These are phyloP conservation scores for Rhynchosporium graminicola DNA, from an alignment of 2,329 filamentous ascomycete species.

Conservation along the genomic window DNA sequence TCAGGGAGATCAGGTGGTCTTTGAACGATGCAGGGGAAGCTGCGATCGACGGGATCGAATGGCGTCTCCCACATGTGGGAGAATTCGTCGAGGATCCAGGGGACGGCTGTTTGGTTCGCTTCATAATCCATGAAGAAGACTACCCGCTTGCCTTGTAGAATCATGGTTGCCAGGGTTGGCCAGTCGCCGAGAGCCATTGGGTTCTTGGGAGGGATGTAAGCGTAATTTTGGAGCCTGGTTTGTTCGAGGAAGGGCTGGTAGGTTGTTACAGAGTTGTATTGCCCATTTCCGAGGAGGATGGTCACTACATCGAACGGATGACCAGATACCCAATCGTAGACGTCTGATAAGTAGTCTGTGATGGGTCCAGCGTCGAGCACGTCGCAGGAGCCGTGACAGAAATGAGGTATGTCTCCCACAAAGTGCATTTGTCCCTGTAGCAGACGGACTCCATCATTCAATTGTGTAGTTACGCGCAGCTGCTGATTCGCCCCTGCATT, in stretches of 20 bases:
- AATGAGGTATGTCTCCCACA: slow-evolving; percentile 64
- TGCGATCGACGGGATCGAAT: slow-evolving; percentile 58
- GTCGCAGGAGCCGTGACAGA: slow-evolving; percentile 84
- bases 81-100: slow-evolving; percentile 88
- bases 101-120: slow-evolving; percentile 71
- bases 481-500: slow-evolving; percentile 78
- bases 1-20: slow-evolving; percentile 67
- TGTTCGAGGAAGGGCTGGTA: slow-evolving; percentile 70
- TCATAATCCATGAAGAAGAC: slow-evolving; percentile 85
- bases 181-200: slow-evolving; percentile 75
- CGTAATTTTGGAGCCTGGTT: slow-evolving; percentile 70
- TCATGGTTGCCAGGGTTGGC: slow-evolving; percentile 80
- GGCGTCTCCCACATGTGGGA: slow-evolving; percentile 88
- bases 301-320: slow-evolving; percentile 89
- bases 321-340: slow-evolving; percentile 69
- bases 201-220: slow-evolving; percentile 70
- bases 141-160: slow-evolving; percentile 68
- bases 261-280: slow-evolving; percentile 63
- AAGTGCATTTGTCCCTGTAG: slow-evolving; percentile 65
- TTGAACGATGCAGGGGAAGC: slow-evolving; percentile 77
- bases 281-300: slow-evolving; percentile 81
- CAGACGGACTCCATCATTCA: slow-evolving; percentile 74
- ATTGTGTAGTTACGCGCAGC: slow-evolving; percentile 65
- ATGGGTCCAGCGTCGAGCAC: slow-evolving; percentile 80
- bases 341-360: slow-evolving; percentile 67